Evolutionary conservation across 169 alveolate genomes (phyloP), one percentile per base, ranked within the genome.

Genomic region (Plasmodium vinckei): DNA sequence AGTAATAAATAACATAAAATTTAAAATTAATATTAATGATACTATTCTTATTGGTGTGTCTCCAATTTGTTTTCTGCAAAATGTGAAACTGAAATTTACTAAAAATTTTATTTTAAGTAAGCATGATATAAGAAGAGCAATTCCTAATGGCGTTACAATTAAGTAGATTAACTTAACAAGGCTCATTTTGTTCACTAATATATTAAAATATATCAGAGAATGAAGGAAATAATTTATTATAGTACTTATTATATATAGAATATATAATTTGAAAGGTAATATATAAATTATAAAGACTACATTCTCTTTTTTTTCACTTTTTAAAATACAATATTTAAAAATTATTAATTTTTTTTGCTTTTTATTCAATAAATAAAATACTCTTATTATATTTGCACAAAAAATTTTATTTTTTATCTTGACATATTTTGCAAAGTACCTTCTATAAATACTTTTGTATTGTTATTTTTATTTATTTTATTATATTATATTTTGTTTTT

Each of bases 41-140:
- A 86, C 91, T 19, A 86, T 25, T 86, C 91, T 68, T 60, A 86
- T 25, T n/a, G 86, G 73, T 59, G 73, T 69, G 49, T 86, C 91
- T 51, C 91, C 91, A 59, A 86, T 86, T 49, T 69, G 64, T n/a
- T 86, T 86, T 47, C 91, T 72, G 54, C 91, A 86, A 69, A 86
- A 68, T 21, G 91, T 44, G 33, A 69, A 86, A 15, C 91, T 86
- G 65, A 86, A 70, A 39, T 42, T 59, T 15, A 86, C 91, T 6
- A 86, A 54, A 51, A 86, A 69, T 86, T 64, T 69, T 68, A 86
- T 60, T 70, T 86, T 86, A 23, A 86, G 67, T 54, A 86, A 64
- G 44, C 91, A 86, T 21, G 91, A 86, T 68, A 86, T 44, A 57
- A 86, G 91, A 13, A 86, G 79, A 7, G 53, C 10, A 59, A 86